These are phyloP conservation scores for Candida silvicultrix DNA, from an alignment of 805 yeast species.

Conservation along the genomic window DNA sequence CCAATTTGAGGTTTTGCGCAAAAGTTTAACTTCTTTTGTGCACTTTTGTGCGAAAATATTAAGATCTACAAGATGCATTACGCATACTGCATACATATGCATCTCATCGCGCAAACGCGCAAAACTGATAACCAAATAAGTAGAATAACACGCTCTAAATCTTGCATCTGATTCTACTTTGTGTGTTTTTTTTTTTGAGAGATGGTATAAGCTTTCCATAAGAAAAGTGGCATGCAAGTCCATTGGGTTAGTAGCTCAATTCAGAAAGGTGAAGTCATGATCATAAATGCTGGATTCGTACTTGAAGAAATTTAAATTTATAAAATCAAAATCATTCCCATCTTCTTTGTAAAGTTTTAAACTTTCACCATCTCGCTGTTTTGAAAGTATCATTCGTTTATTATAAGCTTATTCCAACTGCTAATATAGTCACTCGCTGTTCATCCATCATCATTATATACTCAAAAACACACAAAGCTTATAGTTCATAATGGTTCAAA, in stretches of 20 bases:
- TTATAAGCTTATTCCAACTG: background rate
- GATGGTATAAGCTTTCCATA: background rate
- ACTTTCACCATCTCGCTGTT: background rate
- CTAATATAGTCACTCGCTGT: background rate
- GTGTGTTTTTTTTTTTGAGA: background rate
- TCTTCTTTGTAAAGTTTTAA: background rate
- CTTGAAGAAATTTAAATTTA: background rate
- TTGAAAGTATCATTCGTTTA: background rate
- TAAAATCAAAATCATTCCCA: background rate
- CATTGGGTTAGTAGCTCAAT: too few species aligned
- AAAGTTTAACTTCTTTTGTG: background rate
- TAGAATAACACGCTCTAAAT: background rate
- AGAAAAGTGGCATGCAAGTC: background rate
- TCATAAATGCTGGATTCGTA: background rate
- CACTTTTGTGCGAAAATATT: too few species aligned
- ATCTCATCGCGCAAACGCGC: background rate
- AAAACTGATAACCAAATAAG: background rate
- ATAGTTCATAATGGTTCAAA: background rate
- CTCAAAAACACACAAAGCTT: background rate
- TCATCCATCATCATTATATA: background rate
- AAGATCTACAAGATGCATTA: too few species aligned
- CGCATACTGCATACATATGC: background rate
- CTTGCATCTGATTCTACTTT: too few species aligned
- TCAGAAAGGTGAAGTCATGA: background rate
- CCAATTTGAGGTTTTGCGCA: background rate